Evolutionary conservation across 2,329 filamentous ascomycete species (phyloP).

Genomic region (Arthrobotrys sinensis): DNA sequence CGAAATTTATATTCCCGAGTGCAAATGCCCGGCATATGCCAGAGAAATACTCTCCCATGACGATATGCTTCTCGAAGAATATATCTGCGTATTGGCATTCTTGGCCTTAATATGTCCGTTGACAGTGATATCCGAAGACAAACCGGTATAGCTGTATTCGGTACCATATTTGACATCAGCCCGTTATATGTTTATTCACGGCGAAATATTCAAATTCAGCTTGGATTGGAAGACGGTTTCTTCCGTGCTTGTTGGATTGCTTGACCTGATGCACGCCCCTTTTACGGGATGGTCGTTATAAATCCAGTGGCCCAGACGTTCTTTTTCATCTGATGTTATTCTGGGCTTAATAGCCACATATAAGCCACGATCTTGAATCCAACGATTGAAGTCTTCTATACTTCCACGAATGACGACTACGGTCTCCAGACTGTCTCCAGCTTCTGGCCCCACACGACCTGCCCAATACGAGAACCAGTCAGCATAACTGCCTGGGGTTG

Average conservation of each 20-base stretch:
- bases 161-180: not conserved
- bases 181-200: not conserved
- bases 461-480: conserved; percentile 27
- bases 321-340: conserved; percentile 11
- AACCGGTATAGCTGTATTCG: not conserved
- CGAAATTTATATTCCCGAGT: not conserved
- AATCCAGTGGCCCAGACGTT: not conserved
- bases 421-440: conserved; percentile 35
- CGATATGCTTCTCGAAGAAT: conserved; percentile 8
- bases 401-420: not conserved
- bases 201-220: not conserved
- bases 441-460: conserved; percentile 35
- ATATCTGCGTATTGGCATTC: conserved; percentile 18
- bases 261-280: not conserved
- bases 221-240: not conserved
- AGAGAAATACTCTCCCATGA: not conserved
- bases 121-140: conserved; percentile 21
- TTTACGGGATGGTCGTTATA: not conserved
- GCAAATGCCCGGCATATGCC: not conserved
- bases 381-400: not conserved
- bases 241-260: not conserved
- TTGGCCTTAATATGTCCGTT: conserved; percentile 12
- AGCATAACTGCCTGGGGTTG: conserved; percentile 17
- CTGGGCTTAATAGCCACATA: not conserved
- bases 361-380: not conserved